Conservation (phyloP, 371 early-diverging fungal species). For the Mortierella sp. region DNA sequence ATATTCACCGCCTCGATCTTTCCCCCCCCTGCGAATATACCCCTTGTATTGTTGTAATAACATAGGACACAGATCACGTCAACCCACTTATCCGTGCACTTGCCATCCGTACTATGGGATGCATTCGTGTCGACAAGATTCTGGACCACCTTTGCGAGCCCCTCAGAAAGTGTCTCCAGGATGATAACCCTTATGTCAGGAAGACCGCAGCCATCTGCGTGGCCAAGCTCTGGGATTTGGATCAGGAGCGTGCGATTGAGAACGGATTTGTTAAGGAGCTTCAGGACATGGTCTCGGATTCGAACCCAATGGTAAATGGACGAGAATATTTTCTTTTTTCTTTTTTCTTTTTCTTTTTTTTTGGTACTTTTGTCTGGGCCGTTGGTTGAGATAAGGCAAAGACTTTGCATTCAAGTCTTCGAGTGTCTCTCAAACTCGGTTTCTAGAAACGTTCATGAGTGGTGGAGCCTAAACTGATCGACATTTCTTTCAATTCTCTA, state of each 20-base stretch:
- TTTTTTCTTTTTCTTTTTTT: too few relatives aligned
- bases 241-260: constrained; percentile 76
- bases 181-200: constrained; percentile 80
- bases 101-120: constrained; percentile 95
- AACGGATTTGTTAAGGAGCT: constrained; percentile 88
- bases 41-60: constrained; percentile 66
- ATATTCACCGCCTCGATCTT: neutral
- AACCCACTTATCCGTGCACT: constrained; percentile 95
- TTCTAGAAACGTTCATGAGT: neutral
- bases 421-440: too few relatives aligned
- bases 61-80: constrained; percentile 93
- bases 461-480: neutral
- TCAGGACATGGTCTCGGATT: constrained; percentile 90
- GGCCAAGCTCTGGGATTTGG: constrained; percentile 88
- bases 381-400: too few relatives aligned
- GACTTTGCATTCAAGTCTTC: too few relatives aligned
- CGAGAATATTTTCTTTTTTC: neutral
- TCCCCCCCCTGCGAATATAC: constrained; percentile 66
- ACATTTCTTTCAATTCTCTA: neutral
- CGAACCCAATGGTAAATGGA: constrained; percentile 84
- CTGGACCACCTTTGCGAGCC: constrained; percentile 92
- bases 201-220: constrained; percentile 72
- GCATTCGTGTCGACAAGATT: constrained; percentile 88
- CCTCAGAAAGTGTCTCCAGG: constrained; percentile 85
- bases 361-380: too few relatives aligned